These are phyloP conservation scores for Neofusicoccum ribis DNA, from an alignment of 2,329 filamentous ascomycete genomes.

Conservation along the genomic window DNA sequence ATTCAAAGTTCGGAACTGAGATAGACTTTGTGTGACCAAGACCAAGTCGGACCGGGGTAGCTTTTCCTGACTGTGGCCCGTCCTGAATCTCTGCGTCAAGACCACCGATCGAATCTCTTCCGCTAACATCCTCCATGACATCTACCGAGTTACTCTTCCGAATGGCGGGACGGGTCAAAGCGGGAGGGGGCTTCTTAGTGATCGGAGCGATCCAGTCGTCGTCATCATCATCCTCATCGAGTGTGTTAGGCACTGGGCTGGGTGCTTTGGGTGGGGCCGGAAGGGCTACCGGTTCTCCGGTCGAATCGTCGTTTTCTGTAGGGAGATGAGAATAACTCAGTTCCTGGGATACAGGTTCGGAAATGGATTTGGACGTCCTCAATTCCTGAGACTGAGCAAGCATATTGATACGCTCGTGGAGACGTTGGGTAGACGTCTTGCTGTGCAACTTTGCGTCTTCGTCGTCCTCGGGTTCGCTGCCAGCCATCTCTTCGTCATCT, in stretches of 20 bases:
- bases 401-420: constrained; percentile 90
- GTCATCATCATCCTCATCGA: constrained; percentile 36
- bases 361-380: constrained; percentile 43
- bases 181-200: constrained; percentile 35
- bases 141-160: constrained; percentile 64
- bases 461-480: constrained; percentile 42
- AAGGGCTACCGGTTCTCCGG: background rate
- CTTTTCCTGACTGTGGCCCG: background rate
- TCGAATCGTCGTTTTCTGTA: background rate
- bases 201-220: constrained; percentile 62
- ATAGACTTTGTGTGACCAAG: constrained; percentile 61
- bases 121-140: constrained; percentile 58
- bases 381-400: constrained; percentile 57
- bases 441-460: constrained; percentile 62
- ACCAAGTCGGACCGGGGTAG: constrained; percentile 33
- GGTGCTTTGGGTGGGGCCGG: constrained; percentile 23
- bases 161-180: constrained; percentile 49
- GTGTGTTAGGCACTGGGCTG: constrained; percentile 18
- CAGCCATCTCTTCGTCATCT: constrained; percentile 40
- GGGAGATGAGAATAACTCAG: constrained; percentile 44
- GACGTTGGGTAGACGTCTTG: constrained; percentile 88
- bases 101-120: constrained; percentile 34
- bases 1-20: constrained; percentile 61
- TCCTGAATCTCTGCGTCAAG: background rate
- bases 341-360: constrained; percentile 33